Base-by-base conservation (phyloP, 805 yeast species). In the Saturnispora serradocipensis region DNA sequence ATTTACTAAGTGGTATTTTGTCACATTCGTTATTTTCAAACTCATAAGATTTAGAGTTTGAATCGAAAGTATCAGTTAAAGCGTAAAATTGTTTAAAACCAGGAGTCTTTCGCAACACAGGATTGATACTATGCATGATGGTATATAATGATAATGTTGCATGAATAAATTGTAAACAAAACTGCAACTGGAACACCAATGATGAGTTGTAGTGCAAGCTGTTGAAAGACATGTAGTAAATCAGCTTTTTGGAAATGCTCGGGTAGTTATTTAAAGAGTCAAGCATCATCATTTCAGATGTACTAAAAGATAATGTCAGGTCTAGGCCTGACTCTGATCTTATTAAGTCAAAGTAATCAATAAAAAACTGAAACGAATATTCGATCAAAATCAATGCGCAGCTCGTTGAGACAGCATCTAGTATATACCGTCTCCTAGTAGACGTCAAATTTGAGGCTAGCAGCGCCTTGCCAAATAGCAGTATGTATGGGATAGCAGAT, bases 381-480 rank as follows among this genome's bases (percentile, higher is more conserved):
- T 62, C 67, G 15, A 59, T 28, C 0, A 53, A 13, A 9, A 64
- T 34, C 3, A 65, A 45, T 3, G 64, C 39, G 4, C 58, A 13
- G 25, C 61, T 46, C 5, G 70, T 57, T 3, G 60, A 28, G 2
- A 67, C 18, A 4, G 72, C 67, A 56, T 67, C 68, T 8, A 59
- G 34, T 5, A 61, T 49, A 34, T 61, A 59, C 46, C 65, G 55
- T 45, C 61, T 56, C 46, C 56, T 60, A 6, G 65, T 56, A 1
- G 70, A 65, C 0, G 69, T 65, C 22, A 69, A 43, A 25, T 57
- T 65, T 13, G 70, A 60, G 1, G 71, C 71, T n/a, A 69, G 57
- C 39, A 65, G 57, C 0, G 70, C 64, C 53, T 67, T 68, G 6
- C 71, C 65, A 34, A 67, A 53, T 10, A 67, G 32, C 40, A 62